Evolutionary conservation across 2,329 filamentous ascomycete species (phyloP).

Genomic region (Shiraia bambusicola): DNA sequence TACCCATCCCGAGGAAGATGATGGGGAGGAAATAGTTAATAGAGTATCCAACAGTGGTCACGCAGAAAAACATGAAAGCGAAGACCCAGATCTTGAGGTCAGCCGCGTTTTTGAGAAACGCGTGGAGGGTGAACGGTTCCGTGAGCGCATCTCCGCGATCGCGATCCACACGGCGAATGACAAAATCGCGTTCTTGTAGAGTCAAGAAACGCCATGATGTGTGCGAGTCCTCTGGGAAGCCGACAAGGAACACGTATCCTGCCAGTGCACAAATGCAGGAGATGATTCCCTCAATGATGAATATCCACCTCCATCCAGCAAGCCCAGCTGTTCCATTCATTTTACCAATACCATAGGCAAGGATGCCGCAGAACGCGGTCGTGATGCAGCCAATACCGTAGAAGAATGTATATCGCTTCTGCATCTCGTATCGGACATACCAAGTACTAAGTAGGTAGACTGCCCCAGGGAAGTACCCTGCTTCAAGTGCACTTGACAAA

Average conservation of each 20-base stretch:
- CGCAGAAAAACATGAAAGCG: slow-evolving; percentile 64
- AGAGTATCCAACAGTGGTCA: slow-evolving; percentile 66
- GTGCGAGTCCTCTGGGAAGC: slow-evolving; percentile 65
- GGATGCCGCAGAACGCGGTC: slow-evolving; percentile 55
- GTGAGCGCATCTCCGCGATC: slow-evolving; percentile 63
- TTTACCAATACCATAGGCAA: slow-evolving; percentile 47
- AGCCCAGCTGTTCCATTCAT: slow-evolving; percentile 13
- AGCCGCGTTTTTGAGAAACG: slow-evolving; percentile 58
- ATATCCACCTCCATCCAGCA: slow-evolving; percentile 16
- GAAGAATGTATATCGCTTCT: slow-evolving; percentile 53
- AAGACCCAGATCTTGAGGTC: slow-evolving; percentile 67
- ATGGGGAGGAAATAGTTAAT: slow-evolving; percentile 67
- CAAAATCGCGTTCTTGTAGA: slow-evolving; percentile 57
- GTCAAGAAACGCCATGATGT: slow-evolving; percentile 61
- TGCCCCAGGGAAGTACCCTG: slow-evolving; percentile 15
- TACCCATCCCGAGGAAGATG: slow-evolving; percentile 55
- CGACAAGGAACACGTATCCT: no score
- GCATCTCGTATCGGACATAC: slow-evolving; percentile 56
- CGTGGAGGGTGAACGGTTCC: slow-evolving; percentile 58
- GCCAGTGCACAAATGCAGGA: no score
- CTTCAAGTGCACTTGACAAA: no score
- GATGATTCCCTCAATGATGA: not conserved
- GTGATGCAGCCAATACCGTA: slow-evolving; percentile 54
- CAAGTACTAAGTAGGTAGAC: slow-evolving; percentile 21
- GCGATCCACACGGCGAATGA: slow-evolving; percentile 58